phyloP scores from a whole-genome alignment of 192 early-diverging fungal species.

The Kickxella alabastrina region DNA sequence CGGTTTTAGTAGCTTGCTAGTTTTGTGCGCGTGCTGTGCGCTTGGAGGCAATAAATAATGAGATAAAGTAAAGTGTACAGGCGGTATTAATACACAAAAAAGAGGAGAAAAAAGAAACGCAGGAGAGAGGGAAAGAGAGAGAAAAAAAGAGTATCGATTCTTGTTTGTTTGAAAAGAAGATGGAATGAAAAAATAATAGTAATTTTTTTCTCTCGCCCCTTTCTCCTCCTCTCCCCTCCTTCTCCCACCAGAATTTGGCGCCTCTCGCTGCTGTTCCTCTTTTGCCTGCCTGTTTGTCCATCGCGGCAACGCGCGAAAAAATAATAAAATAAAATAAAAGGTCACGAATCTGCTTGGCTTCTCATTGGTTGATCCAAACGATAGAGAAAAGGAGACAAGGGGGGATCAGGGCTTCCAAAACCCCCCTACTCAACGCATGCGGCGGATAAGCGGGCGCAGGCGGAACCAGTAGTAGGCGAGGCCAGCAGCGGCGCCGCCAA shows the following conservation, averaged over 20 bases:
- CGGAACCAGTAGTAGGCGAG: slow-evolving; percentile 52
- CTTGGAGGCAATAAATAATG: neutral
- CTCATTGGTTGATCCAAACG: too few relatives aligned
- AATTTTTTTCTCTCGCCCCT: neutral
- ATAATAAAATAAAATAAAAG: too few relatives aligned
- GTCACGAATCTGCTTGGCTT: too few relatives aligned
- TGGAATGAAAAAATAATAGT: neutral
- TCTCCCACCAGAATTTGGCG: too few relatives aligned
- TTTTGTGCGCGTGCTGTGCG: too few relatives aligned
- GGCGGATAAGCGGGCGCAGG: slow-evolving; percentile 36
- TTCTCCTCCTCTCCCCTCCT: neutral
- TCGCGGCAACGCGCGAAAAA: too few relatives aligned
- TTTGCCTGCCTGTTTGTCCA: too few relatives aligned
- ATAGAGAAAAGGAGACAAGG: neutral
- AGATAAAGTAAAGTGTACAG: neutral
- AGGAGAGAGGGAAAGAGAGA: neutral
- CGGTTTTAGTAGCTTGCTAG: too few relatives aligned
- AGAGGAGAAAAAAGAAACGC: neutral
- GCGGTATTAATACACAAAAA: neutral
- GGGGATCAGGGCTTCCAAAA: too few relatives aligned
- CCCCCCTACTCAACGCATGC: slow-evolving; percentile 42
- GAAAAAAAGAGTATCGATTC: neutral
- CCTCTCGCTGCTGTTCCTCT: too few relatives aligned
- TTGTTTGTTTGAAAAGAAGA: neutral
- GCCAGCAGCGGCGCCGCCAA: slow-evolving; percentile 47